These are phyloP conservation scores for Sungouiella thailandica DNA, from an alignment of 805 yeast species.

Conservation along the genomic window DNA sequence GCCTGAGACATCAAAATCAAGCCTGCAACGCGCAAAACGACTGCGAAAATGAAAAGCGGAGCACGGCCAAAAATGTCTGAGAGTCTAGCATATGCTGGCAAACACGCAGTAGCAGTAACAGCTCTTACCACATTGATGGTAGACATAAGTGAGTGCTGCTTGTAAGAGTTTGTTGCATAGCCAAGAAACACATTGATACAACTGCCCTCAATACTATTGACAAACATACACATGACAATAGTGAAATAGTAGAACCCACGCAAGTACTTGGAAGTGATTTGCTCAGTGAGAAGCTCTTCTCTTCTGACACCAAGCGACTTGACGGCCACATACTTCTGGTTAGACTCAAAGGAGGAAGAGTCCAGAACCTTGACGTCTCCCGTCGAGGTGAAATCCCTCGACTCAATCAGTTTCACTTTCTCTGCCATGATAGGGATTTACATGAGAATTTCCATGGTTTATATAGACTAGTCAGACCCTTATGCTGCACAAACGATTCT, in stretches of 20 bases:
- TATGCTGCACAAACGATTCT: too few species aligned
- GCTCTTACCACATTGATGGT: slow-evolving; percentile 51
- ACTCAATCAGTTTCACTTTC: too few species aligned
- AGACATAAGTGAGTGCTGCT: slow-evolving; percentile 48
- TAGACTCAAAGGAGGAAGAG: neutral
- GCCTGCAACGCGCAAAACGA: slow-evolving; percentile 53
- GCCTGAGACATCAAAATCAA: slow-evolving; percentile 58
- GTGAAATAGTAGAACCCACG: neutral
- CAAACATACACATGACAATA: neutral
- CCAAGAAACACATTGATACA: neutral
- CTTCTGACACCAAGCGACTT: neutral
- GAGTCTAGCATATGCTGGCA: slow-evolving; percentile 53
- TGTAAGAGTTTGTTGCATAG: slow-evolving; percentile 48
- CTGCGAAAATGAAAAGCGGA: slow-evolving; percentile 42
- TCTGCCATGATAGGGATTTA: too few species aligned
- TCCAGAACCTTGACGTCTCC: too few species aligned
- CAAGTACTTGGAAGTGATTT: neutral
- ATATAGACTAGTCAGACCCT: too few species aligned
- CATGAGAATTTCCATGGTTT: too few species aligned
- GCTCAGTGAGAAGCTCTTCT: neutral
- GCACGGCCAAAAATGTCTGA: slow-evolving; percentile 60
- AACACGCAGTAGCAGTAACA: slow-evolving; percentile 59
- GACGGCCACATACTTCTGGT: neutral
- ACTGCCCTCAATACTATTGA: neutral
- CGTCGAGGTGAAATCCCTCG: too few species aligned